phyloP scores from a whole-genome alignment of 139 green algal genomes.

The Chara braunii region DNA sequence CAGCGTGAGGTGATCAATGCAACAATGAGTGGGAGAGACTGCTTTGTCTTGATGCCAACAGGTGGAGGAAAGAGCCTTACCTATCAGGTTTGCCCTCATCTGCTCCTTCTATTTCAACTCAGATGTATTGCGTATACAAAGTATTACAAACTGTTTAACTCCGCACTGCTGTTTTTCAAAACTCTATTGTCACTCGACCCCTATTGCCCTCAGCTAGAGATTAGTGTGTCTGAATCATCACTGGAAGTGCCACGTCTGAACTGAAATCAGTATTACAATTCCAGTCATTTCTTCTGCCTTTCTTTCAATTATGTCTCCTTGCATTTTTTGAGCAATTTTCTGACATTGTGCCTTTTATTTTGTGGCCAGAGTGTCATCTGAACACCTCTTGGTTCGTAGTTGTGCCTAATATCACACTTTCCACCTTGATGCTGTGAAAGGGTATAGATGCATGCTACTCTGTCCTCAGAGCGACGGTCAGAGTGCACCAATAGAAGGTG shows the following conservation, averaged over 20 bases:
- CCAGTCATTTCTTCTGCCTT: not conserved
- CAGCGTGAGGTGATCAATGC: constrained; percentile 72
- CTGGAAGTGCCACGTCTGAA: not conserved
- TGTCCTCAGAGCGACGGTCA: too few relatives aligned
- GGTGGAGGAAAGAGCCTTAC: constrained; percentile 78
- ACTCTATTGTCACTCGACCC: too few relatives aligned
- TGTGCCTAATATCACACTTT: too few relatives aligned
- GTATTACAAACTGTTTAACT: too few relatives aligned
- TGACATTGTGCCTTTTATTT: constrained; percentile 1
- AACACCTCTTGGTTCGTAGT: too few relatives aligned
- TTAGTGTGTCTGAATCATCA: not conserved
- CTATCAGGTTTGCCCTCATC: constrained; percentile 40
- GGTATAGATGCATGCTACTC: too few relatives aligned
- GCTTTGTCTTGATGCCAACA: constrained; percentile 85
- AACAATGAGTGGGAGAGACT: constrained; percentile 56
- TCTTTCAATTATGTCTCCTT: not conserved
- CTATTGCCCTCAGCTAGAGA: too few relatives aligned
- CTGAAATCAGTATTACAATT: not conserved
- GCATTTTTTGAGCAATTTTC: not conserved
- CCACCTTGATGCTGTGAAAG: too few relatives aligned
- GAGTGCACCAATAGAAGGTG: too few relatives aligned
- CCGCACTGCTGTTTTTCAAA: too few relatives aligned
- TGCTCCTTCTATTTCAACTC: not conserved
- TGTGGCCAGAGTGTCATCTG: too few relatives aligned
- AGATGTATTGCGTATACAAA: not conserved